phyloP scores from a whole-genome alignment of 2,329 filamentous ascomycete genomes.

The Periconia sp. region DNA sequence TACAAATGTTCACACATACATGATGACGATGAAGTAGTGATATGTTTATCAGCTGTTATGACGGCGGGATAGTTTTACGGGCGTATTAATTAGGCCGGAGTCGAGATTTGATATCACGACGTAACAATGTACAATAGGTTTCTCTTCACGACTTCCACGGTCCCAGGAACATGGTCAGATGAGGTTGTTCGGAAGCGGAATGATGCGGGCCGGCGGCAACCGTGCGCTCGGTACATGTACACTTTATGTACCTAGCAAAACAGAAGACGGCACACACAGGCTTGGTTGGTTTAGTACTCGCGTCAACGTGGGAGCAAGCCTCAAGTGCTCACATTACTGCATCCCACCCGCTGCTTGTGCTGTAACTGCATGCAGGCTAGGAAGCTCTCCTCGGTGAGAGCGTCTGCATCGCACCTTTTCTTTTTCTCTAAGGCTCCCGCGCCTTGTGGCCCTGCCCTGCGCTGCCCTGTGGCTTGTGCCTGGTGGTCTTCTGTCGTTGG shows the following conservation, averaged over 20 bases:
- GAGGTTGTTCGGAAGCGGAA: neutral
- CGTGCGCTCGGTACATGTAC: neutral
- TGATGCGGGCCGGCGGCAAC: neutral
- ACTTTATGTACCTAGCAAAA: too few relatives aligned
- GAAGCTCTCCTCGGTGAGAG: neutral
- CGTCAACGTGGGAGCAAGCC: neutral
- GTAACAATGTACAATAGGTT: too few relatives aligned
- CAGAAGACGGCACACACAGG: too few relatives aligned
- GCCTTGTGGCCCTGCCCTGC: too few relatives aligned
- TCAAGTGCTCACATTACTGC: too few relatives aligned
- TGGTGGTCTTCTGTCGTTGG: conserved; percentile 2
- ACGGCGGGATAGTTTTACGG: neutral
- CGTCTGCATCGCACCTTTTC: neutral
- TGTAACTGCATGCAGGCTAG: too few relatives aligned
- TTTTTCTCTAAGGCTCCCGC: too few relatives aligned
- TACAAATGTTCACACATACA: neutral
- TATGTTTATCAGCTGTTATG: neutral
- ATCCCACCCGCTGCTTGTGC: too few relatives aligned
- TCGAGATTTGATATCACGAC: too few relatives aligned
- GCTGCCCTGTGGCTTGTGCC: neutral
- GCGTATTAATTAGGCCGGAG: too few relatives aligned
- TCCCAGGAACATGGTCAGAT: too few relatives aligned
- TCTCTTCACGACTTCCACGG: too few relatives aligned
- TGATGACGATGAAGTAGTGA: neutral
- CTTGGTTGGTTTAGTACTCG: neutral